A percentile compares a stretch with the other conserved stretches of the same genome.
Conservation (phyloP, 1,284 basidiomycete species). For the Ustilago crameri region DNA sequence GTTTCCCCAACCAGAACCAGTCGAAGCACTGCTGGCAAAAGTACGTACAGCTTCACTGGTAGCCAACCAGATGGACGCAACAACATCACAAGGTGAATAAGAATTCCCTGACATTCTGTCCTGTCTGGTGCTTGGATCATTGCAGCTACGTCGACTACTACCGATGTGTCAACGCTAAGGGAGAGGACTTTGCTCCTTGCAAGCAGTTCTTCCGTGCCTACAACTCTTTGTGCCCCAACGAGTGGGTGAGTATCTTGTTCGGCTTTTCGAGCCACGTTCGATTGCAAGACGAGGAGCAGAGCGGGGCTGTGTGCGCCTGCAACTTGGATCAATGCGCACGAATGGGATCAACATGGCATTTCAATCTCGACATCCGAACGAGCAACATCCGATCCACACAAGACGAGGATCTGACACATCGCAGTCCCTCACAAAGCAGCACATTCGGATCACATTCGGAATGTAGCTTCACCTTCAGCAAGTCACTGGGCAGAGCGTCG, state of each 20-base stretch:
- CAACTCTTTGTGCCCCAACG: slow-evolving; percentile 92
- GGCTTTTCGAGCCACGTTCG: background rate
- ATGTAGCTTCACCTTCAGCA: too few relatives aligned
- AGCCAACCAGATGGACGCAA: background rate
- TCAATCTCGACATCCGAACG: too few relatives aligned
- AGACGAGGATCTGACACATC: too few relatives aligned
- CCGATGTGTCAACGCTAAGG: slow-evolving; percentile 96
- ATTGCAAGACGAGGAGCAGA: background rate
- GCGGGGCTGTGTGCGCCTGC: background rate
- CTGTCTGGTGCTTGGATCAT: background rate
- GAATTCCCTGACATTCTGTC: too few relatives aligned
- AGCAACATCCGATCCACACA: too few relatives aligned
- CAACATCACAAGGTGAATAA: too few relatives aligned
- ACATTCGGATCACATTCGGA: too few relatives aligned
- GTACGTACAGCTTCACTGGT: slow-evolving; percentile 36
- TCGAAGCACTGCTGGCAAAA: slow-evolving; percentile 69
- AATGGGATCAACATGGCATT: too few relatives aligned
- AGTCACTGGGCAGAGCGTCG: too few relatives aligned
- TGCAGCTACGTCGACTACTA: slow-evolving; percentile 77
- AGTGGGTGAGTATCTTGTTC: slow-evolving; percentile 62
- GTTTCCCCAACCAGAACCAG: slow-evolving; percentile 69
- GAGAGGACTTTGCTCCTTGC: slow-evolving; percentile 96
- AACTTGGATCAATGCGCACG: background rate
- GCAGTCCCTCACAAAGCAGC: too few relatives aligned
- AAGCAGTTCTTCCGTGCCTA: slow-evolving; percentile 98